Evolutionary conservation across 345 rosid species (phyloP), one percentile per base, ranked within the genome.

Genomic region (Orychophragmus violaceus): DNA sequence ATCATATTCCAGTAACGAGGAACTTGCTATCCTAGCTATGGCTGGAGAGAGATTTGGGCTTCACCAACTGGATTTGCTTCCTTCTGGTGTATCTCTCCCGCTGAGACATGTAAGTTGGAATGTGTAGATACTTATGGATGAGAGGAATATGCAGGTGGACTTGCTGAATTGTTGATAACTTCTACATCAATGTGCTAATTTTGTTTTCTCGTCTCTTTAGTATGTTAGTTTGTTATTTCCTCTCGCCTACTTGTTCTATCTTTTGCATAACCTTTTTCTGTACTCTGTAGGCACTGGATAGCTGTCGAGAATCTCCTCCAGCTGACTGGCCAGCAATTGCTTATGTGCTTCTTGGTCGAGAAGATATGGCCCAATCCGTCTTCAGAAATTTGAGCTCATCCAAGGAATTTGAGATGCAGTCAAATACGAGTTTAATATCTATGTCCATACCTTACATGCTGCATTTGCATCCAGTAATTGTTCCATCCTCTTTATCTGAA

Each of bases 31-130:
- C 70, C 77, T 93, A 82, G 94, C 96, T 74, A 93, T 93, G 98
- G 95, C 82, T 36, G 98, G 97, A 57, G 98, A 93, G 78, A 88
- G 75, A 77, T 93, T 93, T 85, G 97, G 98, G 67, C 81, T 88
- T 61, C 87, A 82, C 46, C 94, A 93, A 66, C 82, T 93, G 54
- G 97, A 93, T 81, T 74, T 78, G 57, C 77, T 93, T 68, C 97
- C 98, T 71, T 76, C 83, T 54, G 98, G 98, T 33, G 85, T 86
- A 58, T 90, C 97, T 72, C 97, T 93, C 69, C 98, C 97, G 39
- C 70, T 93, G 61, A 83, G 98, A 78, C 98, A 93, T 83, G 97
- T 93, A 83, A 86, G 97, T 83, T 59, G 28, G 33, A 64, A 62
- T 35, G 6, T 9, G 29, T 22, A 21, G 28, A 41, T 16, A 54